Conservation (phyloP, 495 filamentous ascomycete species). For the Podospora pseudocomata region DNA sequence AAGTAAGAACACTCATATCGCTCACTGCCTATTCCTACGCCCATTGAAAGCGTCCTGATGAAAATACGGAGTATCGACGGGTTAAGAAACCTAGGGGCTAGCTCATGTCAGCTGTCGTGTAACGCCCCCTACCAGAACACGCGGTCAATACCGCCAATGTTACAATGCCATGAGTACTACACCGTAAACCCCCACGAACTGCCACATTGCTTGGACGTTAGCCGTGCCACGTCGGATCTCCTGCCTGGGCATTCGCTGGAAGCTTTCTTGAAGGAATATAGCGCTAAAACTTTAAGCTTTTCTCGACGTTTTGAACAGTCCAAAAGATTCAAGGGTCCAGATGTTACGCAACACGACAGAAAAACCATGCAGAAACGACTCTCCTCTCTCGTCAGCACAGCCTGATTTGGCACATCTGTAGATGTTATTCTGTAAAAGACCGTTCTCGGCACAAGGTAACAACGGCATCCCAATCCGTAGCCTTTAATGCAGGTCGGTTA, state of each 20-base stretch:
- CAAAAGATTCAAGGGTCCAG: neutral
- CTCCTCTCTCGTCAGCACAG: neutral
- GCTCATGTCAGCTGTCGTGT: neutral
- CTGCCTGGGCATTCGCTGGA: neutral
- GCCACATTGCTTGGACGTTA: neutral
- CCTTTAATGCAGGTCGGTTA: neutral
- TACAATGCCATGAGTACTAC: neutral
- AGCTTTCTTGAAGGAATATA: neutral
- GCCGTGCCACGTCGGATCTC: neutral
- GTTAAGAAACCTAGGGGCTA: neutral
- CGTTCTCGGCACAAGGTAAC: neutral
- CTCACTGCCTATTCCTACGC: neutral
- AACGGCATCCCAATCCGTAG: neutral
- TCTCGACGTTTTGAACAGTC: neutral
- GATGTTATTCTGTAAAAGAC: neutral
- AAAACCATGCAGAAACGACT: too few species aligned
- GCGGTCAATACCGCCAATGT: neutral
- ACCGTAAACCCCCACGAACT: too few species aligned
- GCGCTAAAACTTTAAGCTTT: neutral
- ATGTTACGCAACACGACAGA: too few species aligned
- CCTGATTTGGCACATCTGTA: neutral
- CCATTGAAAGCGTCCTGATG: neutral
- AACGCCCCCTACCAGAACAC: neutral
- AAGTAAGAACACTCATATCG: too few species aligned
- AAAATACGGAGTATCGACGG: neutral